Base-by-base conservation (phyloP, 306 rosid genomes). In the Casuarina glauca region DNA sequence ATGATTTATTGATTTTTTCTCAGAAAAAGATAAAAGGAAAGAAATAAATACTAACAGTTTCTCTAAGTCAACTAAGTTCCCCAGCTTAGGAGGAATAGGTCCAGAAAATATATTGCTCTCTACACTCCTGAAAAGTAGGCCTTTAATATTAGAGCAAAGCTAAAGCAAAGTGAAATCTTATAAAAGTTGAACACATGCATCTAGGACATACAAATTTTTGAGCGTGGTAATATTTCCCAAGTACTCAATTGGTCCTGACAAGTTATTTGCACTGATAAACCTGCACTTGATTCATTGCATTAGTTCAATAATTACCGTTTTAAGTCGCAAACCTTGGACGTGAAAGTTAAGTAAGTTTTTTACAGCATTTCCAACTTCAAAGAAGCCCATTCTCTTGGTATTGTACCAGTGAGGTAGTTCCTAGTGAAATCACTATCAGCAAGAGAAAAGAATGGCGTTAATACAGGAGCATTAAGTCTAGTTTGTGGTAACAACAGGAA, bases 361-460 rank as follows among this genome's bases (percentile, higher is more conserved):
- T 50, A 82, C 85, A 82, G 79, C 44, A 39, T 57, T 67, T 82
- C 79, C 79, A 78, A 58, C 73, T 78, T 67, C 19, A 60, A 16
- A 50, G 85, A 82, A 57, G 76, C 78, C 85, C 82, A 78, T 67
- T 78, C 79, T 1, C 3, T n/a, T 1, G 82, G 85, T 73, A 82
- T 73, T 8, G 82, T 4, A 19, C 85, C 85, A 78, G 61, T 68
- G 5, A 82, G 82, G 73, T 77, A 73, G 73, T 82, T 82, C 67
- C 49, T 52, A 7, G 45, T 45, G 67, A 82, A 41, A 78, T 78
- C 10, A 74, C 85, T 78, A 15, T 0, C 45, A 67, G 19, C 54
- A 81, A 46, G 45, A 46, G 50, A 45, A 69, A 74, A 32, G 15
- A 7, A n/a, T 38, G 9, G 5, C 39, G 9, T 16, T 39, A 8